These are phyloP conservation scores for Fusarium begoniae DNA, from an alignment of 2,329 filamentous ascomycete genomes.

Conservation along the genomic window DNA sequence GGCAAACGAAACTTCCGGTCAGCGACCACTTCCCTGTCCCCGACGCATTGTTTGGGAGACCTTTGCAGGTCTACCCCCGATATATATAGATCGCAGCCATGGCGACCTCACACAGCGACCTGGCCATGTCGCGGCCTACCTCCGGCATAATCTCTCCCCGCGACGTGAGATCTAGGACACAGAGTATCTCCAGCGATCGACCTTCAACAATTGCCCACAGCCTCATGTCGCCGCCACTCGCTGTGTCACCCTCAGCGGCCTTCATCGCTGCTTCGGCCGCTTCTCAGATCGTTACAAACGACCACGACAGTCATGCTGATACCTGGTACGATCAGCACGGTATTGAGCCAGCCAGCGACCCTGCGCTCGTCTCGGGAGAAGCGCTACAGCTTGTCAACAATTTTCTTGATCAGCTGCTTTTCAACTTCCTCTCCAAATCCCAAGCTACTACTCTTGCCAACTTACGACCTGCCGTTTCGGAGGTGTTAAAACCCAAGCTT, in stretches of 20 bases:
- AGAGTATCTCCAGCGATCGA: conserved; percentile 76
- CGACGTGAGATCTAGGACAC: conserved; percentile 59
- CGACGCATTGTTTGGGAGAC: conserved; percentile 29
- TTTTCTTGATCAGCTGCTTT: conserved; percentile 93
- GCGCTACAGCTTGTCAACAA: conserved; percentile 85
- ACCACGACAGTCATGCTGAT: conserved; percentile 79
- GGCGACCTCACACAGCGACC: conserved; percentile 41
- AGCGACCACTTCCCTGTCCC: conserved; percentile 28
- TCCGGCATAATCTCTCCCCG: conserved; percentile 49
- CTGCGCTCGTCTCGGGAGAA: conserved; percentile 75
- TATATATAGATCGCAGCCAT: conserved; percentile 40
- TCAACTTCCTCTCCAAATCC: conserved; percentile 84
- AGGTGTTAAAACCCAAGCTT: conserved; percentile 88
- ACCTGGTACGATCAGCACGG: conserved; percentile 75
- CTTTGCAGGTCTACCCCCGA: conserved; percentile 35
- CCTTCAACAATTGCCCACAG: conserved; percentile 68
- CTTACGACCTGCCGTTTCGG: conserved; percentile 82
- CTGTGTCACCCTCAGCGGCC: conserved; percentile 78
- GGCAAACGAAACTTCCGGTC: conserved; percentile 23
- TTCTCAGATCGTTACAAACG: conserved; percentile 89
- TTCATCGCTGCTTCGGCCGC: conserved; percentile 91
- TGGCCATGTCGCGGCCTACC: conserved; percentile 46
- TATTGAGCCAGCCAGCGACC: conserved; percentile 71
- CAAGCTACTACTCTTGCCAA: conserved; percentile 79
- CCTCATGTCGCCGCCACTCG: conserved; percentile 72